Evolutionary conservation across 192 early-diverging fungal species (phyloP).

Genomic region (Cladochytrium replicatum): DNA sequence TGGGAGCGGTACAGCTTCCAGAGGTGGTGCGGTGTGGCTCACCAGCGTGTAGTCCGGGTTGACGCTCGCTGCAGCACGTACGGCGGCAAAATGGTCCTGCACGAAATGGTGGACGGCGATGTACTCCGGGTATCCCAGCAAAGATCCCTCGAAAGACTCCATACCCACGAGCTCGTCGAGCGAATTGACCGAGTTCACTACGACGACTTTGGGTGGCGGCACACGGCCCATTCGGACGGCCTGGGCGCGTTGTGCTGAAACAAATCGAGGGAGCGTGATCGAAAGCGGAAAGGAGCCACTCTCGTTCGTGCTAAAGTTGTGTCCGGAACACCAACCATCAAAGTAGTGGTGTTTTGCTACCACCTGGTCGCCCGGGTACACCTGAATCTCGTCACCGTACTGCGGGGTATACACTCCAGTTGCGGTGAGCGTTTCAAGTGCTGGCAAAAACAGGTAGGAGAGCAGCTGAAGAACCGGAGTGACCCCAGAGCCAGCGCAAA

Average conservation of each 20-base stretch:
- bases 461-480: too few species aligned
- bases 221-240: neutral
- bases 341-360: neutral
- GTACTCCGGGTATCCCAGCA: conserved; percentile 22
- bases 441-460: too few species aligned
- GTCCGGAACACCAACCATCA: conserved; percentile 9
- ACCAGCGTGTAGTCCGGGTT: too few species aligned
- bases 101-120: conserved; percentile 21
- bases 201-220: neutral
- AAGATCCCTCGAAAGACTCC: conserved; percentile 21
- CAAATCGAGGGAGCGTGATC: conserved; percentile 7
- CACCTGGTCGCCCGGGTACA: neutral
- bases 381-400: neutral
- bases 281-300: conserved; percentile 4
- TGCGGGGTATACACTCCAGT: neutral
- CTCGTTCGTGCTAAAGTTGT: neutral
- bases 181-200: neutral
- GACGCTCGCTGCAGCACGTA: too few species aligned
- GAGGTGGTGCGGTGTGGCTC: too few species aligned
- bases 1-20: too few species aligned
- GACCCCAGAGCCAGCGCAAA: neutral
- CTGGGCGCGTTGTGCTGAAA: neutral
- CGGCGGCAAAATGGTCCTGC: too few species aligned
- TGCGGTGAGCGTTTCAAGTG: neutral
- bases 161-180: conserved; percentile 13